These are phyloP conservation scores for Verticillium alfalfae DNA, from an alignment of 2,329 filamentous ascomycete species.

Conservation along the genomic window DNA sequence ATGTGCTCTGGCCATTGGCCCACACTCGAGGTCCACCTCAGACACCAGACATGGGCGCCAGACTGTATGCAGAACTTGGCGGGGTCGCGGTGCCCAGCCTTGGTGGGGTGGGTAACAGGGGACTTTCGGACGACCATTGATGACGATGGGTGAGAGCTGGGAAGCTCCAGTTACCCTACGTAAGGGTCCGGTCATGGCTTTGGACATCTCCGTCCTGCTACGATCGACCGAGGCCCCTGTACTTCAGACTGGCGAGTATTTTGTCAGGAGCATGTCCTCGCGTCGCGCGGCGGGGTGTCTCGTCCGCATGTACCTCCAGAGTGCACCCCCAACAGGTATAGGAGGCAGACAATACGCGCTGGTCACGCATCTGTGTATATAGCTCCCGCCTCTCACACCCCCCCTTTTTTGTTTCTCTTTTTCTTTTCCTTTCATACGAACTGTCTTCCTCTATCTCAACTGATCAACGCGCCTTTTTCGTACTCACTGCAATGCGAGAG, in stretches of 20 bases:
- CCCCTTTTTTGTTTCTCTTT: not conserved
- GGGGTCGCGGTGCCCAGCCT: not conserved
- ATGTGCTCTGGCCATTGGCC: conserved; percentile 40
- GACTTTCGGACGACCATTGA: not conserved
- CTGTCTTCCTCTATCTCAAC: not conserved
- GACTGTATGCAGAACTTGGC: conserved; percentile 4
- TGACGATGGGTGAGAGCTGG: not conserved
- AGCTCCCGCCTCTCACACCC: not conserved
- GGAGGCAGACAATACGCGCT: not conserved
- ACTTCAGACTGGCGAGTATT: conserved; percentile 1
- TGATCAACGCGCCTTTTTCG: conserved; percentile 17
- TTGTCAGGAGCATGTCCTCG: not conserved
- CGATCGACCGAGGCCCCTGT: not conserved
- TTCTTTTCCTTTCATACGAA: conserved; percentile 5
- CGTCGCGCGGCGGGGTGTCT: conserved; percentile 1
- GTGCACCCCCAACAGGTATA: not conserved
- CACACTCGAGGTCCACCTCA: conserved; percentile 13
- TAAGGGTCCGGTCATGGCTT: not conserved
- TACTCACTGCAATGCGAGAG: conserved; percentile 53
- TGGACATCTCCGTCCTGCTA: not conserved
- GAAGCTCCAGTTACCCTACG: not conserved
- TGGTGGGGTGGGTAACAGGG: conserved; percentile 2
- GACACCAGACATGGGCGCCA: not conserved
- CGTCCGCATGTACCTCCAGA: not conserved
- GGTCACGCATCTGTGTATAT: not conserved